Base-by-base conservation (phyloP, 148 eudicot genomes). In the Nyssa sinensis region DNA sequence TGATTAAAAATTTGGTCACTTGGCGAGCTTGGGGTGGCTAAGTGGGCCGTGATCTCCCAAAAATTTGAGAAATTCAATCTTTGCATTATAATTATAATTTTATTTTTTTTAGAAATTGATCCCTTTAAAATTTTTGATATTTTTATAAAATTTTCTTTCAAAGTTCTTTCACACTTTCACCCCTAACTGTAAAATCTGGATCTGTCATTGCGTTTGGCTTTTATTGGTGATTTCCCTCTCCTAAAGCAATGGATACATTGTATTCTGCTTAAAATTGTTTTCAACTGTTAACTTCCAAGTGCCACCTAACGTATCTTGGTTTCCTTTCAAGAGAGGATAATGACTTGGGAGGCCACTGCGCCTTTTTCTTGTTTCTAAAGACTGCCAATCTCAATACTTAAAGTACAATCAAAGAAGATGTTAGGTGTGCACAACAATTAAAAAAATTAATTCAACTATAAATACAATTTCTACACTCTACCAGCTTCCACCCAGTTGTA, bases 371-470 rank as follows among this genome's bases (percentile, higher is more conserved):
- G 17, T 33, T 55, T 65, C 72, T 39, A 70, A 83, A 83, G 85
- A 79, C 63, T 57, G 32, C 41, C 12, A 49, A 66, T 64, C 35
- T 75, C 62, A 73, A 57, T 71, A 74, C 90, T 85, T 89, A 60
- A 78, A 85, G 87, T 77, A 69, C 51, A 87, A 85, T 85, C 83
- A 63, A 89, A 80, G 81, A 24, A 74, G n/a, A 21, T 44, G 66
- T n/a, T n/a, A n/a, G n/a, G n/a, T n/a, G n/a, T n/a, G n/a, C n/a
- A n/a, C n/a, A n/a, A n/a, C n/a, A n/a, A n/a, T n/a, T n/a, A n/a
- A n/a, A n/a, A n/a, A 55, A 7, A 25, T 4, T 17, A 71, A 6
- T 12, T 23, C 3, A 30, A 44, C 53, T 60, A 74, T 78, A 77
- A 24, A 27, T 70, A 75, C 34, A 25, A 47, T 12, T 11, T 70